Evolutionary conservation across 2,329 filamentous ascomycete genomes (phyloP).

Genomic region (Aquanectria penicillioides): DNA sequence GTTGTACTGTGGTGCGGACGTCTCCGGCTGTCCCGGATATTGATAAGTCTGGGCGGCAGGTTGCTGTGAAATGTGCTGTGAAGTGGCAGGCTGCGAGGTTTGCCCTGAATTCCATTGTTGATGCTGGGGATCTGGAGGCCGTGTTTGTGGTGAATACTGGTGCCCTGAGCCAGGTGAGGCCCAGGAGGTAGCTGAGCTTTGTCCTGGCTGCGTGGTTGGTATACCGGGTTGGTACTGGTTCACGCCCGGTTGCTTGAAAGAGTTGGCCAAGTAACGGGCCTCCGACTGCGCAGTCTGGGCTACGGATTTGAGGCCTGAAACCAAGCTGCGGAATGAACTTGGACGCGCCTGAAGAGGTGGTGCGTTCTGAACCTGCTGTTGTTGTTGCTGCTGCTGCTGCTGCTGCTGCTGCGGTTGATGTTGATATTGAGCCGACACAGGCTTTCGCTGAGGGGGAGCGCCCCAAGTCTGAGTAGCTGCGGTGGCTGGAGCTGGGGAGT

Average conservation of each 20-base stretch:
- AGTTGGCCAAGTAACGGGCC: not conserved
- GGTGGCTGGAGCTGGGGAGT: not conserved
- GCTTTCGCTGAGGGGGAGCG: not conserved
- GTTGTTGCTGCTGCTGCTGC: too few relatives aligned
- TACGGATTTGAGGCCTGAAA: not conserved
- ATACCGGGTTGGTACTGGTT: not conserved
- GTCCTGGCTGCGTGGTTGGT: not conserved
- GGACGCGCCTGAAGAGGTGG: not conserved
- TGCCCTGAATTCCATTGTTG: not conserved
- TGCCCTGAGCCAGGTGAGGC: not conserved
- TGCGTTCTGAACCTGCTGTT: not conserved
- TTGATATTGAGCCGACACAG: not conserved
- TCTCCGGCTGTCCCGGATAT: not conserved
- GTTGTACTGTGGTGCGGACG: not conserved
- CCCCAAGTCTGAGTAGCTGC: not conserved
- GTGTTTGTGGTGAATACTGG: not conserved
- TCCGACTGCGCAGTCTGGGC: constrained; percentile 2
- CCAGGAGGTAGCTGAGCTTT: not conserved
- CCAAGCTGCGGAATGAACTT: constrained; percentile 1
- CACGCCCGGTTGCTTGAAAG: not conserved
- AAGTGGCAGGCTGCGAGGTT: not conserved
- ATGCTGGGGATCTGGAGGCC: not conserved
- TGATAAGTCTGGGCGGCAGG: not conserved
- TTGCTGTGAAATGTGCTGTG: not conserved
- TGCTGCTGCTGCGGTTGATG: too few relatives aligned